phyloP scores from a whole-genome alignment of 352 stramenopile genomes.

The Phytophthora lateralis region DNA sequence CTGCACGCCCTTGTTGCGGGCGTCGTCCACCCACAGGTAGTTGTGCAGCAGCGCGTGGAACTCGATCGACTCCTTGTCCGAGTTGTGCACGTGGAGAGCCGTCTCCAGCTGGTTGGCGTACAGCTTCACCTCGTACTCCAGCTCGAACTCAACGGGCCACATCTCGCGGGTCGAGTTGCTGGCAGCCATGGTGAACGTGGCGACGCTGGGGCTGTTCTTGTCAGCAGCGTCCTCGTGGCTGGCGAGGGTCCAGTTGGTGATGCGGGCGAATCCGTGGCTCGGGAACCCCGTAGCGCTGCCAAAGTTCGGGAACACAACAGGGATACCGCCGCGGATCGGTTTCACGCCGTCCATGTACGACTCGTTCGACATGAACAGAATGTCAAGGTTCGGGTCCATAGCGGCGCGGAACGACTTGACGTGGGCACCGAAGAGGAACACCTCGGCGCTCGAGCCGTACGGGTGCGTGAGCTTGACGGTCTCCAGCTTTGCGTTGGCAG shows the following conservation, averaged over 20 bases:
- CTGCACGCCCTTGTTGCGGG: constrained; percentile 49
- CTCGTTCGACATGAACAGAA: constrained; percentile 87
- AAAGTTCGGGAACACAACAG: constrained; percentile 93
- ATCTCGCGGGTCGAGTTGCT: constrained; percentile 36
- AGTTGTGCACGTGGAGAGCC: constrained; percentile 89
- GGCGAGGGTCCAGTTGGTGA: constrained; percentile 41
- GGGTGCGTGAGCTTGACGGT: constrained; percentile 55
- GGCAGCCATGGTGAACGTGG: constrained; percentile 41
- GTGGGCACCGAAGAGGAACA: constrained; percentile 83
- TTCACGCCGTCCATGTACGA: constrained; percentile 80
- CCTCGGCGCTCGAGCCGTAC: constrained; percentile 58
- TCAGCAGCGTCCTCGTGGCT: constrained; percentile 14
- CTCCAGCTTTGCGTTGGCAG: constrained; percentile 43
- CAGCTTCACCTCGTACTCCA: constrained; percentile 79
- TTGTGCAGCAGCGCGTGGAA: constrained; percentile 96
- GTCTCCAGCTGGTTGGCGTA: constrained; percentile 68
- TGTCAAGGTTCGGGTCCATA: constrained; percentile 43
- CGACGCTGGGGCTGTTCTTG: constrained; percentile 28
- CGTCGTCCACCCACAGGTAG: constrained; percentile 90
- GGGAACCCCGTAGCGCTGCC: constrained; percentile 52
- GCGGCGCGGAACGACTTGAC: constrained; percentile 63
- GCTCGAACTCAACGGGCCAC: constrained; percentile 65
- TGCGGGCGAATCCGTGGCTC: constrained; percentile 89
- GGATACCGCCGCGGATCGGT: constrained; percentile 89
- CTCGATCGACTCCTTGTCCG: constrained; percentile 67